These are phyloP conservation scores for Amanita rimosa DNA, from an alignment of 768 basidiomycete species.

Conservation along the genomic window DNA sequence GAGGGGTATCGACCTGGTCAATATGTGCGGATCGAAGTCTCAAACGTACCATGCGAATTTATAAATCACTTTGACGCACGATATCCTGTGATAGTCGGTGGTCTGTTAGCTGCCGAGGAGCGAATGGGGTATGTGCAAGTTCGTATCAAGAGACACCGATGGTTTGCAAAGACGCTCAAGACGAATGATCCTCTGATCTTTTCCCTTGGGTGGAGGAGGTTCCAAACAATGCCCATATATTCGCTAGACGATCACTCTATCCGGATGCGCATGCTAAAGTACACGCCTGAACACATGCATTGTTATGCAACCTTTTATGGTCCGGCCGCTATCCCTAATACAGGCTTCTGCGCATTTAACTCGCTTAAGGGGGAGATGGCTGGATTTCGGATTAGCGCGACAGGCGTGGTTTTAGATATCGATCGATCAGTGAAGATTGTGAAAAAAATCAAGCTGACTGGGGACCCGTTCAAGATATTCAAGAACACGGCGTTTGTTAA, in stretches of 20 bases:
- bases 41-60: conserved; percentile 80
- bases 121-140: conserved; percentile 91
- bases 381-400: conserved; percentile 85
- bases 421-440: conserved; percentile 92
- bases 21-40: conserved; percentile 88
- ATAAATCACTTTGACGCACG: conserved; percentile 87
- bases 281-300: conserved; percentile 99
- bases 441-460: conserved; percentile 96
- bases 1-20: conserved; percentile 87
- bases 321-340: conserved; percentile 84
- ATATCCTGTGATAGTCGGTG: conserved; percentile 88
- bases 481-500: conserved; percentile 98
- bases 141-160: conserved; percentile 91
- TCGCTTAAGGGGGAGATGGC: conserved; percentile 52
- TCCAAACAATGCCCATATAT: conserved; percentile 92
- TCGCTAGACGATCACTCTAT: conserved; percentile 96
- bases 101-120: conserved; percentile 82
- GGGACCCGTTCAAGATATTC: conserved; percentile 93
- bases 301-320: conserved; percentile 98
- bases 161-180: conserved; percentile 87
- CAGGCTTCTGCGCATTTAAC: conserved; percentile 97
- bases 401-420: conserved; percentile 89
- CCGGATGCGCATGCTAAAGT: conserved; percentile 98
- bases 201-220: conserved; percentile 96
- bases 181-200: conserved; percentile 95